phyloP scores from a whole-genome alignment of 1,284 basidiomycete species.

The Pseudozyma sp. region DNA sequence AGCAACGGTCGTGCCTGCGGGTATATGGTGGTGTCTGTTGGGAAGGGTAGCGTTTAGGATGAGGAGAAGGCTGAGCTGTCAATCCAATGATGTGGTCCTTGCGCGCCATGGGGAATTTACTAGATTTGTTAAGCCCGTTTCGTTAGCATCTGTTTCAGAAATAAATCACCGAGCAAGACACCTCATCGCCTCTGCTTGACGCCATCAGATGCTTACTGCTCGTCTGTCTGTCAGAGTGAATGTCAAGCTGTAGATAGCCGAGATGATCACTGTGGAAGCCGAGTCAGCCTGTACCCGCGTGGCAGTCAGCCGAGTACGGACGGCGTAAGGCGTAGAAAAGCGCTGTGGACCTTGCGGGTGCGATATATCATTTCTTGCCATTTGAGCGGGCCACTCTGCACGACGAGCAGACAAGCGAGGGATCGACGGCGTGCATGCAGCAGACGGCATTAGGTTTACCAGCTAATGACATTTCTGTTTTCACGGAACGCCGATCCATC shows the following conservation, averaged over 20 bases:
- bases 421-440: slow-evolving; percentile 16
- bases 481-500: too few relatives aligned
- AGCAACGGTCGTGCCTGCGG: not conserved
- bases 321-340: too few relatives aligned
- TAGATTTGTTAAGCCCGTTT: not conserved
- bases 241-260: too few relatives aligned
- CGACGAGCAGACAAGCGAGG: not conserved
- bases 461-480: not conserved
- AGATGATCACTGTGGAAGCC: too few relatives aligned
- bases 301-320: too few relatives aligned
- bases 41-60: not conserved
- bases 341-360: not conserved
- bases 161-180: too few relatives aligned
- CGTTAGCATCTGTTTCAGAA: too few relatives aligned
- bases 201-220: too few relatives aligned
- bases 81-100: slow-evolving; percentile 12
- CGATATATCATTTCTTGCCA: slow-evolving; percentile 10
- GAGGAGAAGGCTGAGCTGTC: not conserved
- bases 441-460: not conserved
- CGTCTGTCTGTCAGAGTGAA: too few relatives aligned
- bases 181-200: too few relatives aligned
- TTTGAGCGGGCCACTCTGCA: not conserved
- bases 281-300: too few relatives aligned
- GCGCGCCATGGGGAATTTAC: not conserved
- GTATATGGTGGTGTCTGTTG: too few relatives aligned